A percentile compares a stretch with the other conserved stretches of the same genome.
These are phyloP conservation scores for Hortiboletus campestris DNA, from an alignment of 768 basidiomycete species.

Conservation along the genomic window DNA sequence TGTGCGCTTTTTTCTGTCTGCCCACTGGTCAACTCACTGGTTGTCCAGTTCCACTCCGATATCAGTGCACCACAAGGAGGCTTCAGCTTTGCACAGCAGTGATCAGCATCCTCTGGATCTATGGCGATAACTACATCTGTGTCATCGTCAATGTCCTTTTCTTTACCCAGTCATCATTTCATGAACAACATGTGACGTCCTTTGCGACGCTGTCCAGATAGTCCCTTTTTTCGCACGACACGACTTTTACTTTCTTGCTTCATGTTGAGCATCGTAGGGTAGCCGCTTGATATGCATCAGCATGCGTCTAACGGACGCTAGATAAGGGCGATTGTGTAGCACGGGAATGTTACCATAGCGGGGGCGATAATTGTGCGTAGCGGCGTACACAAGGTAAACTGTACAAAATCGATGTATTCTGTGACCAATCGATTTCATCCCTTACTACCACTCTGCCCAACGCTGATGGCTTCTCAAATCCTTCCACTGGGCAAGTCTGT, in stretches of 20 bases:
- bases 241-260: constrained; percentile 19
- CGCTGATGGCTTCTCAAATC: constrained; percentile 86
- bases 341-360: constrained; percentile 21
- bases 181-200: constrained; percentile 20
- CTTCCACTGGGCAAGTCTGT: constrained; percentile 73
- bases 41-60: constrained; percentile 73
- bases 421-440: neutral
- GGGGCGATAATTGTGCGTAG: constrained; percentile 18
- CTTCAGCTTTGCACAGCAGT: constrained; percentile 86
- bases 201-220: constrained; percentile 12
- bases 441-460: constrained; percentile 3
- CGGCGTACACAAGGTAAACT: constrained; percentile 1
- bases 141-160: constrained; percentile 2
- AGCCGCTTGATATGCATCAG: constrained; percentile 15
- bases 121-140: constrained; percentile 1
- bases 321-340: constrained; percentile 18
- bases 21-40: constrained; percentile 2
- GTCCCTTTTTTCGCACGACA: constrained; percentile 10
- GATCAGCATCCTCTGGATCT: constrained; percentile 12
- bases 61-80: constrained; percentile 91
- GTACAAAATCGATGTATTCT: constrained; percentile 7
- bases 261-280: constrained; percentile 22
- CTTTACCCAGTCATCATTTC: constrained; percentile 19
- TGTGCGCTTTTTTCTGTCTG: constrained; percentile 26
- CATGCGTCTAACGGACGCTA: constrained; percentile 37